Evolutionary conservation across 208 protist genomes (phyloP).

Genomic region (Strigomonas galati): DNA sequence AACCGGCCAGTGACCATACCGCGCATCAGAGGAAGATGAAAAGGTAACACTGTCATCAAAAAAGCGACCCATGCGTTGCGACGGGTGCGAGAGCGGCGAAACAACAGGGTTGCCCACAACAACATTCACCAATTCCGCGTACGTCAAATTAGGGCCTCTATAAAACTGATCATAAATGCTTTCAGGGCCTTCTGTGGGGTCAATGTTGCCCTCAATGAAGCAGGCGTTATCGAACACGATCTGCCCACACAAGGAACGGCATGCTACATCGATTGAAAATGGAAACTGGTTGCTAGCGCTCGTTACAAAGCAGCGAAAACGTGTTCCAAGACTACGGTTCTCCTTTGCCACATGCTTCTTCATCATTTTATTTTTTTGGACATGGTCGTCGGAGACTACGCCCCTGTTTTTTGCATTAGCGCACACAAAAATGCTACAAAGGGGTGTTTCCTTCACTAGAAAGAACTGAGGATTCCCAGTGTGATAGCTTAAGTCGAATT

Average conservation of each 20-base stretch:
- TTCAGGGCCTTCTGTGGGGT: conserved; percentile 6
- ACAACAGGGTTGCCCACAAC: conserved; percentile 1
- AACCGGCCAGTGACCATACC: conserved; percentile 59
- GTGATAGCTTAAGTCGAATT: too few species aligned
- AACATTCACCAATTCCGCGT: conserved; percentile 5
- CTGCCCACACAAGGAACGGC: conserved; percentile 1
- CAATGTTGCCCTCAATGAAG: neutral
- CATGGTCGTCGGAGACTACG: neutral
- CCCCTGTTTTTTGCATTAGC: too few species aligned
- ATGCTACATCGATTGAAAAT: conserved; percentile 3
- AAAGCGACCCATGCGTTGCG: conserved; percentile 13
- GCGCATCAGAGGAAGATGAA: conserved; percentile 10
- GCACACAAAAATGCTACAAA: too few species aligned
- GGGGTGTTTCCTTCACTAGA: too few species aligned
- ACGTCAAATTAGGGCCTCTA: conserved; percentile 14
- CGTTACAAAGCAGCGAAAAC: conserved; percentile 1
- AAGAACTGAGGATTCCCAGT: too few species aligned
- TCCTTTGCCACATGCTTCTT: neutral
- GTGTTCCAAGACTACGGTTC: neutral
- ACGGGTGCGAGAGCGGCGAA: neutral
- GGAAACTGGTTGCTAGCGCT: neutral
- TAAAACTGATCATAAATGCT: conserved; percentile 13
- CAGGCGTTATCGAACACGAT: neutral
- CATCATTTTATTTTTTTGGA: neutral
- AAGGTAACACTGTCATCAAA: conserved; percentile 17